Percentiles rank a stretch among this genome's conserved stretches.
These are phyloP conservation scores for Daldinia childiae DNA, from an alignment of 495 filamentous ascomycete genomes.

Conservation along the genomic window DNA sequence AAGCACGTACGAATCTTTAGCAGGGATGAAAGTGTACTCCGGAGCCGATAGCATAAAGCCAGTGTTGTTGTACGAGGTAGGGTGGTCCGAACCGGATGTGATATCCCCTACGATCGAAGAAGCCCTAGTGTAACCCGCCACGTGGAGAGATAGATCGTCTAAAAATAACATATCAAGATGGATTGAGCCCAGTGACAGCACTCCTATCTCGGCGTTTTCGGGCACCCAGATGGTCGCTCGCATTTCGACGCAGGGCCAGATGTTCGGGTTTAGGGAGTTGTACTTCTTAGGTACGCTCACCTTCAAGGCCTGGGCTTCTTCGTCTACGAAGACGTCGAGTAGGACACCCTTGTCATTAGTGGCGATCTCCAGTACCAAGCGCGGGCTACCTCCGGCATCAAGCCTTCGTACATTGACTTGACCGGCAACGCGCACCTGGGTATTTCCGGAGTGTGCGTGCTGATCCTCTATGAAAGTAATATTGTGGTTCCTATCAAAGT, in stretches of 20 bases:
- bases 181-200: conserved; percentile 41
- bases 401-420: conserved; percentile 52
- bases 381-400: conserved; percentile 38
- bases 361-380: conserved; percentile 49
- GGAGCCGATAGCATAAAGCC: conserved; percentile 7
- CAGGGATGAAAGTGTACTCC: conserved; percentile 35
- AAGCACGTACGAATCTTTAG: conserved; percentile 44
- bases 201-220: conserved; percentile 39
- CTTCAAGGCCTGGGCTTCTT: conserved; percentile 42
- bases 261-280: conserved; percentile 32
- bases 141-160: conserved; percentile 51
- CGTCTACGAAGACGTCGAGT: conserved; percentile 45
- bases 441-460: conserved; percentile 24
- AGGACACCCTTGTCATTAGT: conserved; percentile 51
- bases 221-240: conserved; percentile 56
- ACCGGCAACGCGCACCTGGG: conserved; percentile 49
- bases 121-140: conserved; percentile 39
- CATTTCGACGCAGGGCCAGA: conserved; percentile 52
- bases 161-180: conserved; percentile 54
- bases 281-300: conserved; percentile 48
- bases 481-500: conserved; percentile 45
- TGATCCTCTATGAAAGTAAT: conserved; percentile 43
- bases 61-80: conserved; percentile 19
- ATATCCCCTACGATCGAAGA: conserved; percentile 46
- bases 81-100: conserved; percentile 20